Evolutionary conservation across 1,284 basidiomycete genomes (phyloP), one percentile per base, ranked within the genome.

Genomic region (Papiliotrema terrestris): DNA sequence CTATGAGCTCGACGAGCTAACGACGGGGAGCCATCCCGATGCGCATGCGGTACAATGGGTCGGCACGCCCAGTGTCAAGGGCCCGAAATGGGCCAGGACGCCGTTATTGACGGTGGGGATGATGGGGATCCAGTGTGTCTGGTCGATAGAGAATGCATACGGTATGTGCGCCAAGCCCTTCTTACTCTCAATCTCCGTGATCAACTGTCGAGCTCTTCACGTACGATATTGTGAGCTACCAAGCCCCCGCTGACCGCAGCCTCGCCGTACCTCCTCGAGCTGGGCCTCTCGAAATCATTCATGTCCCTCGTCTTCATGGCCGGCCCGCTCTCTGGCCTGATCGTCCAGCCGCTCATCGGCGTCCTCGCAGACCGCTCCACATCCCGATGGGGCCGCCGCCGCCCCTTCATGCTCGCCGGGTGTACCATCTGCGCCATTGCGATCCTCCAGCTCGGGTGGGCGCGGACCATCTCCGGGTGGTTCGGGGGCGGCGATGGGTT

Each of bases 281-380:
- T 98, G 0, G 94, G 95, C 4, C 79, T 97, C 17, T 86, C 87
- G 17, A 95, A 94, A 76, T 86, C 89, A 13, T 81, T 82, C 57
- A 92, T 95, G 80, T 87, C 92, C 4, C 81, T 91, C 26, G 94
- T 98, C 17, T 96, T 98, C 78, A 82, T 98, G 35, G 95, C 95
- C 0, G 95, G 93, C 0, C 95, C 95, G 0, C 76, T 98, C 2
- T 89, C 88, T 0, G 95, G 95, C 1, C 82, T 98, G 15, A 80
- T 98, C 44, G 88, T 95, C 62, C 95, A 98, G 71, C 95, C 95
- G 0, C 72, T 96, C 47, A 88, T 98, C 61, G 82, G 91, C 57
- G 81, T 89, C 19, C 80, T 96, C 44, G 88, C 92, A 19, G 94
- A 98, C 72, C 85, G 85, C 45, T 91, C 86, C n/a, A 88, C 84